Evolutionary conservation across 192 early-diverging fungal species (phyloP).

Genomic region (Podila minutissima): DNA sequence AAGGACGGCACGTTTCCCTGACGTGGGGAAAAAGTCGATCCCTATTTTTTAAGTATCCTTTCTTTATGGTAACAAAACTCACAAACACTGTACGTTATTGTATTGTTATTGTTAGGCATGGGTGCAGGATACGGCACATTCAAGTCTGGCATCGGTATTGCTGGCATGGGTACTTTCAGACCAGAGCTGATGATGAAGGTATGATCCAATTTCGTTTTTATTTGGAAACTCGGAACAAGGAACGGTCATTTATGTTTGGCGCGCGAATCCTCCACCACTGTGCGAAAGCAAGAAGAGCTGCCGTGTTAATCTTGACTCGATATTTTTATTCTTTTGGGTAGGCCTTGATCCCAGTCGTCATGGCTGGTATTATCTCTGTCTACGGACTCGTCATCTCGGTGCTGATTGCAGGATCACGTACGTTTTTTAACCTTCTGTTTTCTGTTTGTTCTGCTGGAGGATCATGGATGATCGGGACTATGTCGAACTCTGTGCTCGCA

Average conservation of each 20-base stretch:
- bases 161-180: conserved; percentile 92
- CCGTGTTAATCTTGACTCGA: neutral
- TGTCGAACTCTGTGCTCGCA: no score
- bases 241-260: no score
- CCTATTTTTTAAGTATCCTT: conserved; percentile 8
- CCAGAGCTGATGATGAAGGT: conserved; percentile 92
- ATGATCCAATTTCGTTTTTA: neutral
- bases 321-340: conserved; percentile 10
- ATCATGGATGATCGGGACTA: neutral
- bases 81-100: neutral
- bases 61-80: neutral
- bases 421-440: conserved; percentile 29
- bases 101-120: conserved; percentile 63
- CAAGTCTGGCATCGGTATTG: conserved; percentile 96
- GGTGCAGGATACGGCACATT: conserved; percentile 99
- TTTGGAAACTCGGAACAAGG: neutral
- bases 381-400: conserved; percentile 98
- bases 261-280: no score
- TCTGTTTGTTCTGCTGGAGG: conserved; percentile 7
- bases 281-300: neutral
- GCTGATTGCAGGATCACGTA: conserved; percentile 83
- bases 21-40: neutral
- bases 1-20: neutral
- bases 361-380: conserved; percentile 99
- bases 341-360: conserved; percentile 94